Evolutionary conservation across 192 early-diverging fungal genomes (phyloP).

Genomic region (Geosiphon pyriformis): DNA sequence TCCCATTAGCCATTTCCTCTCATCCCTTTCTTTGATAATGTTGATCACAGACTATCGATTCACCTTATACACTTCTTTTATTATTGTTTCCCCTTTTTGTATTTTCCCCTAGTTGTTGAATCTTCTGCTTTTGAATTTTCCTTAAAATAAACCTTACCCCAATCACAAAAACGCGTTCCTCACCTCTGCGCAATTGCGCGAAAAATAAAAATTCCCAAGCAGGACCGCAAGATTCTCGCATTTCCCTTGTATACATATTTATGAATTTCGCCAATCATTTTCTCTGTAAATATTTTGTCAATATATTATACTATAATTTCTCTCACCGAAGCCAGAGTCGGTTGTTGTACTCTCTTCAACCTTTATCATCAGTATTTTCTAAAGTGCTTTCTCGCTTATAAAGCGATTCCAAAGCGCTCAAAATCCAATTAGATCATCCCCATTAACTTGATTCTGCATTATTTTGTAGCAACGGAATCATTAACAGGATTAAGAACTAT

Average conservation of each 20-base stretch:
- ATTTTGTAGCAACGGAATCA: too few relatives aligned
- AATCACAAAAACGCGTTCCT: not conserved
- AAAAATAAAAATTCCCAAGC: not conserved
- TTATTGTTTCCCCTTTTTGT: not conserved
- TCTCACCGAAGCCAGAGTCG: too few relatives aligned
- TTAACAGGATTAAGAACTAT: too few relatives aligned
- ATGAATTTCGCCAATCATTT: not conserved
- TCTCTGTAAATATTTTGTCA: not conserved
- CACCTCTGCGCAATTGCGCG: not conserved
- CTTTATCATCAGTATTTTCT: too few relatives aligned
- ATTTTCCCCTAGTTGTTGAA: not conserved
- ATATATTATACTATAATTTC: too few relatives aligned
- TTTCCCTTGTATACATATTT: not conserved
- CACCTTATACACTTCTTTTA: not conserved
- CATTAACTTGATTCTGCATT: too few relatives aligned
- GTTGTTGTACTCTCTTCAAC: too few relatives aligned
- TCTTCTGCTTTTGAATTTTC: not conserved
- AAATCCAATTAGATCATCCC: too few relatives aligned
- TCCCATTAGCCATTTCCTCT: not conserved
- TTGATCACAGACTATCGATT: not conserved
- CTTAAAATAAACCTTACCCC: not conserved
- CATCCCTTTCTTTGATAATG: not conserved
- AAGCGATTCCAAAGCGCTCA: too few relatives aligned
- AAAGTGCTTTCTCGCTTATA: too few relatives aligned
- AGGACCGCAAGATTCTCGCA: not conserved